Conservation (phyloP, 129 eudicot species). For the Sambucus nigra region DNA sequence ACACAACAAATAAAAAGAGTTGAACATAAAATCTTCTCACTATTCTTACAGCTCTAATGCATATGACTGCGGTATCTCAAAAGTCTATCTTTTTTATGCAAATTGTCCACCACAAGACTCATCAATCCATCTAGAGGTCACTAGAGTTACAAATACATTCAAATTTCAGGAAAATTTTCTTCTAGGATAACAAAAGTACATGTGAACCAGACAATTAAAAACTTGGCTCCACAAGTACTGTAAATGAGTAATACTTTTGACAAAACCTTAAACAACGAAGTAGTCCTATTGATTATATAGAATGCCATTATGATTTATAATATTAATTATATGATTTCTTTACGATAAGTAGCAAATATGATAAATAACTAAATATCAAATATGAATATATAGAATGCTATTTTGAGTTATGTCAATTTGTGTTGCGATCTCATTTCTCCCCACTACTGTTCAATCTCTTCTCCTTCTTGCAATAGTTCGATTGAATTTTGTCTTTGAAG, state of each 20-base stretch:
- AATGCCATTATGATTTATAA: slow-evolving; percentile 27
- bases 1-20: not conserved
- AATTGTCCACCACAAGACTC: too few relatives aligned
- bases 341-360: not conserved
- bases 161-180: not conserved
- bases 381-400: not conserved
- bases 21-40: not conserved
- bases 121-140: too few relatives aligned
- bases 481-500: too few relatives aligned
- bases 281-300: slow-evolving; percentile 4
- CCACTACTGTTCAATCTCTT: too few relatives aligned
- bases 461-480: too few relatives aligned
- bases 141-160: too few relatives aligned
- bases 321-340: not conserved
- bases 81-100: too few relatives aligned
- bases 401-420: not conserved
- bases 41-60: not conserved
- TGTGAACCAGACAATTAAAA: not conserved
- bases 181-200: not conserved
- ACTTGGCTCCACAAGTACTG: not conserved
- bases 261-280: not conserved
- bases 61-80: too few relatives aligned
- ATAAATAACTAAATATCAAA: not conserved
- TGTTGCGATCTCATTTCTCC: too few relatives aligned
- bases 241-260: too few relatives aligned